Evolutionary conservation across 1,139 yeast species (phyloP), one percentile per base, ranked within the genome.

Genomic region (Yamadazyma jaroonii): DNA sequence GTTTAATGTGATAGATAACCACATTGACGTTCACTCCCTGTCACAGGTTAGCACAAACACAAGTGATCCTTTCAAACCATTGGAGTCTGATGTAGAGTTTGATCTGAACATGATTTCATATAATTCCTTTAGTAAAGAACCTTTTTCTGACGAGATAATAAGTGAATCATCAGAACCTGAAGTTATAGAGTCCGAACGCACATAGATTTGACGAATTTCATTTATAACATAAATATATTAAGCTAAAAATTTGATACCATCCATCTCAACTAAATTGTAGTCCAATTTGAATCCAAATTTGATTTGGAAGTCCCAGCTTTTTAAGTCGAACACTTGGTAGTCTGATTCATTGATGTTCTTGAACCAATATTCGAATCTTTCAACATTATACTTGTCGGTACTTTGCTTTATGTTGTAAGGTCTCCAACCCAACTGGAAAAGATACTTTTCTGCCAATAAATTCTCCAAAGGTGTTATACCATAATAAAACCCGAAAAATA

Each of bases 401-500:
- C 47, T 30, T 4, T 30, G 21, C 23, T 48, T 43, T 45, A 47
- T 31, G 38, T 38, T 52, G 42, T 70, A 71, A 2, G 77, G 76
- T 40, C 53, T 65, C 77, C 77, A 71, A 2, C 74, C 74, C 32
- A 70, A 53, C 37, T 58, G 57, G 44, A 63, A 65, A 37, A 71
- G 60, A 42, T 62, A 60, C 3, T 61, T 50, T 50, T 71, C 77
- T 3, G 77, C 76, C 26, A 70, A 62, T 43, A 68, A 56, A 47
- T 69, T 65, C 50, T 77, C 83, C 38, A 63, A 58, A 10, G 74
- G 77, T 1, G 82, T 72, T 30, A 73, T 54, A 2, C 81, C 81
- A 53, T 69, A 79, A 49, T 79, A 81, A 49, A 64, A 77, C 3
- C 83, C 85, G 54, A 69, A 81, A 48, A 81, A 81, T 35, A 80